Base-by-base conservation (phyloP, 106 monocot species). In the Phalaenopsis equestris region DNA sequence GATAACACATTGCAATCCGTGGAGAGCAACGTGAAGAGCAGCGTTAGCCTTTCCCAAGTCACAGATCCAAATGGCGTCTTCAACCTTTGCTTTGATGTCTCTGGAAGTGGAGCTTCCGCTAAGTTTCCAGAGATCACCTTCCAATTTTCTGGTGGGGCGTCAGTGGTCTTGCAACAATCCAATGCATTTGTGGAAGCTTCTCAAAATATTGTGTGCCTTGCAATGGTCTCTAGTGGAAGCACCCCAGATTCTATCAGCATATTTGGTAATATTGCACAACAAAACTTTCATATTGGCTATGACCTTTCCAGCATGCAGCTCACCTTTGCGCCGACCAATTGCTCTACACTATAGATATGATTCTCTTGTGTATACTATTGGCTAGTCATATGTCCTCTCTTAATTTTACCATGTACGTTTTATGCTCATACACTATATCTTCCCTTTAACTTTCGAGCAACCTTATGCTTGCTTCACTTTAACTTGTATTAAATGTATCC, bases 241-340 rank as follows among this genome's bases (percentile, higher is more conserved):
- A 16, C 19, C n/a, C 43, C 42, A 4, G 76, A 38, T 24, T 19
- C 67, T n/a, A 24, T 72, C 37, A 72, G 30, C 17, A 52, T 72
- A 21, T 80, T 67, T 9, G 80, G 80, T 0, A 80, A 80, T 37
- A 9, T 80, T 14, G 73, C 80, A n/a, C 80, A 80, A 46, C 80
- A 80, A 41, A 74, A 80, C 15, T 41, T 73, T 47, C 80, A 74
- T 15, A 41, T 80, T n/a, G 80, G 73, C 23, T 80, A 72, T 55
- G 80, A 80, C 47, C 36, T 72, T 14, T 36, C 14, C 9, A 46
- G 10, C 23, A 80, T 30, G 45, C 67, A 42, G 30, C 21, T 80
- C 12, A 42, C 80, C n/a, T 11, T 80, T 24, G 79, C 79, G 1
- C 67, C 79, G 18, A 65, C 79, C 5, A 41, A 79, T 21, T 79